phyloP scores from a whole-genome alignment of 768 basidiomycete genomes.

The Pholiota molesta region DNA sequence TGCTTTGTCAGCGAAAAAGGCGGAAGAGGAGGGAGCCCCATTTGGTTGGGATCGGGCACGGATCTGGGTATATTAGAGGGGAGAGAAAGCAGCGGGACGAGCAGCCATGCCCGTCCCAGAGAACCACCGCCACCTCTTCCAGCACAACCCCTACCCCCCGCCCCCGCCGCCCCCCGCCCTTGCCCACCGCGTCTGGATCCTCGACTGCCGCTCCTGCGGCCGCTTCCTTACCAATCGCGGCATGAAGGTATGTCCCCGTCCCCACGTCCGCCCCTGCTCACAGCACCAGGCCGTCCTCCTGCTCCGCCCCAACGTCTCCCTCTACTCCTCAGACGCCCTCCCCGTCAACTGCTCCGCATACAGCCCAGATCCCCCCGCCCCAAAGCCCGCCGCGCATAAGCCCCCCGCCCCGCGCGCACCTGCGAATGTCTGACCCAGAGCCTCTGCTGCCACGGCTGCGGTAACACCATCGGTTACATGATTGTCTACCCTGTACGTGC shows the following conservation, averaged over 20 bases:
- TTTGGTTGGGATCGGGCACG: constrained; percentile 6
- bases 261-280: constrained; percentile 7
- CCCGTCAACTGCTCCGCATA: constrained; percentile 78
- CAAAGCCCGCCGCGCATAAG: constrained; percentile 28
- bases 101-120: constrained; percentile 25
- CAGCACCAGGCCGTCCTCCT: constrained; percentile 74
- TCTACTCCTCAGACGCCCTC: constrained; percentile 82
- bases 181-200: constrained; percentile 77
- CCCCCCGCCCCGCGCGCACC: constrained; percentile 48
- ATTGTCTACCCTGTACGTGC: constrained; percentile 65
- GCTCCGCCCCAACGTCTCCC: constrained; percentile 76
- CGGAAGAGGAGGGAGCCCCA: constrained; percentile 12
- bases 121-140: constrained; percentile 35
- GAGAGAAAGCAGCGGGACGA: background rate
- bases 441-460: constrained; percentile 81
- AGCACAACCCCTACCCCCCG: constrained; percentile 42
- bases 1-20: constrained; percentile 24
- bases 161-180: constrained; percentile 41
- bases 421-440: constrained; percentile 88
- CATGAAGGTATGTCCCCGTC: constrained; percentile 63
- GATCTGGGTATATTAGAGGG: constrained; percentile 21
- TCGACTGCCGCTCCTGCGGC: constrained; percentile 76
- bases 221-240: constrained; percentile 82
- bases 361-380: constrained; percentile 43
- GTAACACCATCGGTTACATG: constrained; percentile 75